Evolutionary conservation across 805 yeast species (phyloP).

Genomic region (Monosporozyma siamensis): DNA sequence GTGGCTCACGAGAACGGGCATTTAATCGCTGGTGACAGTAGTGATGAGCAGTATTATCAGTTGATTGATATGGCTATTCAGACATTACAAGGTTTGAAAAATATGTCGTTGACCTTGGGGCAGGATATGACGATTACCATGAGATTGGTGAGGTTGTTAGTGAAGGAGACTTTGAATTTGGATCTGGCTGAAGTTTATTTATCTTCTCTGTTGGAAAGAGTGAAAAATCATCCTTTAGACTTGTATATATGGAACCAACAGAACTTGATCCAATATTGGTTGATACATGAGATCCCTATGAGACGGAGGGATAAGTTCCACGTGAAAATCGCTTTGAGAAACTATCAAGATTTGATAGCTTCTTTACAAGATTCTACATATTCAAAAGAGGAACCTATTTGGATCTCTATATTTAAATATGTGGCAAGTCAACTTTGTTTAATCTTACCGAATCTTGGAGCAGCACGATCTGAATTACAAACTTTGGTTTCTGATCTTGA

Average conservation of each 20-base stretch:
- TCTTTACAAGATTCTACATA: slow-evolving; percentile 9
- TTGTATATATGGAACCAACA: slow-evolving; percentile 18
- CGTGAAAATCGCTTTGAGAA: slow-evolving; percentile 19
- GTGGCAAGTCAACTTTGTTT: slow-evolving; percentile 11
- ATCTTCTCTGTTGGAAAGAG: slow-evolving; percentile 18
- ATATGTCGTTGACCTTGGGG: slow-evolving; percentile 16
- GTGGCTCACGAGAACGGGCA: slow-evolving; percentile 14
- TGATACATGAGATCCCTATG: slow-evolving; percentile 15
- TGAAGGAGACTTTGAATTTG: slow-evolving; percentile 25
- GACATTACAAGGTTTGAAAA: slow-evolving; percentile 14
- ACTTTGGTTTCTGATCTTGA: slow-evolving; percentile 1
- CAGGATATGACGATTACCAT: slow-evolving; percentile 22
- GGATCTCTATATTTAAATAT: slow-evolving; percentile 17
- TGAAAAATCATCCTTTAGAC: slow-evolving; percentile 14
- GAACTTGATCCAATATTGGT: slow-evolving; percentile 4
- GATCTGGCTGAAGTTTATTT: slow-evolving; percentile 25
- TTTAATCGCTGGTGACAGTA: slow-evolving; percentile 10
- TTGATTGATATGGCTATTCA: slow-evolving; percentile 24
- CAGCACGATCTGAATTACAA: slow-evolving; percentile 8
- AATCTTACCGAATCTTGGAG: slow-evolving; percentile 8
- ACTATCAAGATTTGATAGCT: slow-evolving; percentile 14
- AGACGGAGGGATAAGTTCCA: slow-evolving; percentile 13
- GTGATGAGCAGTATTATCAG: slow-evolving; percentile 27
- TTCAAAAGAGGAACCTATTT: no score
- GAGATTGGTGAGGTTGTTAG: slow-evolving; percentile 20